A percentile compares a stretch with the other conserved stretches of the same genome.
phyloP scores from a whole-genome alignment of 306 rosid genomes.

The Citrullus mucosospermus region DNA sequence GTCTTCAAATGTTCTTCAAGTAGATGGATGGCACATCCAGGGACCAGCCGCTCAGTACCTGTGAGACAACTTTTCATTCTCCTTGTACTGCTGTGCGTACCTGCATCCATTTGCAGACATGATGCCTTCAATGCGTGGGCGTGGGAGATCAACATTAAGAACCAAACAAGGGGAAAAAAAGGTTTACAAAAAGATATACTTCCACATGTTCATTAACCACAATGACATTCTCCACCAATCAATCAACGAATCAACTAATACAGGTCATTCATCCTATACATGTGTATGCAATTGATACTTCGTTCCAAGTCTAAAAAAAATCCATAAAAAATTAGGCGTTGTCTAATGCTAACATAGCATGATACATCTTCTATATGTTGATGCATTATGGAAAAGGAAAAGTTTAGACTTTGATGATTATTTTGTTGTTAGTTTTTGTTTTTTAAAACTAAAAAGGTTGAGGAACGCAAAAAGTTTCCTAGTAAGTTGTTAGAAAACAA shows the following conservation, averaged over 20 bases:
- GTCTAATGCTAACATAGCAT: background rate
- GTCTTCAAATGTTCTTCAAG: background rate
- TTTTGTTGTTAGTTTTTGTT: too few relatives aligned
- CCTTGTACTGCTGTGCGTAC: conserved; percentile 28
- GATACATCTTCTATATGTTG: background rate
- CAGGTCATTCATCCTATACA: background rate
- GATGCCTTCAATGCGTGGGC: background rate
- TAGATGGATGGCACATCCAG: background rate
- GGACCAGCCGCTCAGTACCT: conserved; percentile 21
- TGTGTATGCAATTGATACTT: background rate
- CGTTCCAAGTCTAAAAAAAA: background rate
- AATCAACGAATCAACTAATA: background rate
- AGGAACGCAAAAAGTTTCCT: too few relatives aligned
- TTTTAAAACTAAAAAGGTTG: too few relatives aligned
- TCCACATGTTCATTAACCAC: background rate
- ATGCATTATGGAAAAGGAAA: background rate
- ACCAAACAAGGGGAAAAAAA: too few relatives aligned
- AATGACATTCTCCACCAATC: background rate
- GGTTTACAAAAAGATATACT: background rate
- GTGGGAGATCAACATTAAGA: background rate
- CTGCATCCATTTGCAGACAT: conserved; percentile 13
- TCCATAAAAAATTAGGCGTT: background rate
- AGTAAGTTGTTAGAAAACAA: too few relatives aligned
- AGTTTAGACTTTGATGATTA: background rate
- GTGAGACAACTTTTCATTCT: conserved; percentile 36